These are phyloP conservation scores for Malania oleifera DNA, from an alignment of 164 flowering plant genomes.

Conservation along the genomic window DNA sequence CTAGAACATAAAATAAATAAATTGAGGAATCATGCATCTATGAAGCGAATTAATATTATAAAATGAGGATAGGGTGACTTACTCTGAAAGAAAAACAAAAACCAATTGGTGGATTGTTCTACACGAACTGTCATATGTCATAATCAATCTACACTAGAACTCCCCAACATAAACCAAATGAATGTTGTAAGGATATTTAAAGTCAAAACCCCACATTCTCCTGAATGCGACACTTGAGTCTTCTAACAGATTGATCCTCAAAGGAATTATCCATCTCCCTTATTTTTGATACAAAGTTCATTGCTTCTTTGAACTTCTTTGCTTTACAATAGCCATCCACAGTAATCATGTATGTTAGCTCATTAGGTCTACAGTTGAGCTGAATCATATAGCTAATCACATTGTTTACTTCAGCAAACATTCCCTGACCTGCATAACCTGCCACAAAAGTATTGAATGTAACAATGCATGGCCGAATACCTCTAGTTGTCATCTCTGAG, in stretches of 20 bases:
- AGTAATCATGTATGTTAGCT: slow-evolving; percentile 68
- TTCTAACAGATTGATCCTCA: slow-evolving; percentile 36
- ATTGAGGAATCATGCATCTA: too few species aligned
- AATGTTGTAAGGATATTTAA: too few species aligned
- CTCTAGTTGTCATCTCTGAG: slow-evolving; percentile 60
- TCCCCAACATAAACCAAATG: too few species aligned
- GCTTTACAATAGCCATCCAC: slow-evolving; percentile 84
- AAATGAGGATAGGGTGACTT: too few species aligned
- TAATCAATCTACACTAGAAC: too few species aligned
- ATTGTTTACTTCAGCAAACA: slow-evolving; percentile 56
- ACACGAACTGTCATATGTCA: too few species aligned
- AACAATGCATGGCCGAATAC: slow-evolving; percentile 74
- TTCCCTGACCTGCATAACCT: slow-evolving; percentile 59
- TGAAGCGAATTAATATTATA: too few species aligned
- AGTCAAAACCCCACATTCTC: slow-evolving; percentile 18
- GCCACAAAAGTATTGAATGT: slow-evolving; percentile 77
- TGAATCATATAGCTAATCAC: slow-evolving; percentile 68
- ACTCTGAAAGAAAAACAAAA: too few species aligned
- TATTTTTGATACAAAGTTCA: slow-evolving; percentile 58
- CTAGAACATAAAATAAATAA: too few species aligned
- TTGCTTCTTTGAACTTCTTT: slow-evolving; percentile 51
- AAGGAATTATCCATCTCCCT: slow-evolving; percentile 40
- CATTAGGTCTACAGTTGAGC: slow-evolving; percentile 73
- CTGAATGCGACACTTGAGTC: slow-evolving; percentile 44
- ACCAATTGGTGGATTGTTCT: too few species aligned